Conservation (phyloP, 1,284 basidiomycete species). For the Rhodotorula sp. region DNA sequence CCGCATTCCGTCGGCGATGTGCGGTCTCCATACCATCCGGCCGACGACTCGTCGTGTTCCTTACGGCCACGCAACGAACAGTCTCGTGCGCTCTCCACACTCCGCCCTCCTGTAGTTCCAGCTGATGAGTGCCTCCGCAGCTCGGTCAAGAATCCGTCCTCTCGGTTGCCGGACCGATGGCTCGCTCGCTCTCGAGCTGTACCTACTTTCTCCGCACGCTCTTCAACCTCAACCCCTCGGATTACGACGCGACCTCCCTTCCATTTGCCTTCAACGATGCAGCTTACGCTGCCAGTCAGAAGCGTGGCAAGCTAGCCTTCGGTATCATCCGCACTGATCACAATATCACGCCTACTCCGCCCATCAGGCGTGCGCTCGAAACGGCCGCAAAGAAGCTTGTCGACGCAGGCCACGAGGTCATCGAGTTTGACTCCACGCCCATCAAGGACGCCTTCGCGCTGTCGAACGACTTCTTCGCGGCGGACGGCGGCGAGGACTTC, state of each 20-base stretch:
- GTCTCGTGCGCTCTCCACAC: conserved; percentile 20
- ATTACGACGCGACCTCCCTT: conserved; percentile 45
- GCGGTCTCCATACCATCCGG: conserved; percentile 14
- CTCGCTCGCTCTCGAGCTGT: conserved; percentile 47
- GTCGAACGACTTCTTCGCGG: conserved; percentile 33
- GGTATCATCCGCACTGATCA: conserved; percentile 52
- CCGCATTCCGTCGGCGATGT: conserved; percentile 17
- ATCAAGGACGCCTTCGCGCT: conserved; percentile 44
- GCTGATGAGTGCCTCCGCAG: neutral
- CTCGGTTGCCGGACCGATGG: conserved; percentile 47
- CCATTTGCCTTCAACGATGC: conserved; percentile 3
- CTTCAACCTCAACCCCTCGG: conserved; percentile 46
- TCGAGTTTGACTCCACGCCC: conserved; percentile 34
- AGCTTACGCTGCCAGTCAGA: conserved; percentile 32
- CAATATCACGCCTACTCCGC: conserved; percentile 48
- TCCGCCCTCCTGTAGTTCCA: neutral
- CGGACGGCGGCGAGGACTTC: conserved; percentile 40
- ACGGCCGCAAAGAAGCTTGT: conserved; percentile 42
- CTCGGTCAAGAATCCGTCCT: conserved; percentile 44
- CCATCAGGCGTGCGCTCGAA: conserved; percentile 48
- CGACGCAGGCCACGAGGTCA: conserved; percentile 12
- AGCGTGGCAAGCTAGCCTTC: conserved; percentile 38
- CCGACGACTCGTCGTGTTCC: conserved; percentile 14
- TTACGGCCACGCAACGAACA: conserved; percentile 12
- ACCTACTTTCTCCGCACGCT: conserved; percentile 47